Base-by-base conservation (phyloP, 2,329 filamentous ascomycete species). In the Alternaria solani region DNA sequence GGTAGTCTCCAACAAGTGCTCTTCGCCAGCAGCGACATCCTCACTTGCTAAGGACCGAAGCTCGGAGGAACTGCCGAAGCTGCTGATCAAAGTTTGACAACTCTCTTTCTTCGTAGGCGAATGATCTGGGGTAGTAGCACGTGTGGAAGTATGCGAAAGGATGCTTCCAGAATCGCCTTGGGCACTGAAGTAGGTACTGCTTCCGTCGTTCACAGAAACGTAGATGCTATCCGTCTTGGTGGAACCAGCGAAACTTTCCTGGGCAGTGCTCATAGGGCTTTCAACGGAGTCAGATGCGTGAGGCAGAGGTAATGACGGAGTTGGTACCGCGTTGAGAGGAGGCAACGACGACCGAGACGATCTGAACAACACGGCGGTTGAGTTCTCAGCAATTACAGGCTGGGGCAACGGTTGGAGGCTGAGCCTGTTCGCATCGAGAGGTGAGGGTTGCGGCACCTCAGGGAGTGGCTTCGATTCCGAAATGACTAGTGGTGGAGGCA, bases 1-100 rank as follows among this genome's bases (percentile, higher is more conserved):
- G 0, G 94, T 97, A 80, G 91, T 96, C 75, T 94, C 92, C n/a
- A 97, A 82, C n/a, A 97, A 82, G 71, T 90, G 90, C 5, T 87
- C 90, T 75, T 97, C 94, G 1, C 90, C 88, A 49, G 96, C 93
- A 36, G 92, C 89, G 12, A 86, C 83, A 59, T 94, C 92, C 56
- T 96, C 93, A 4, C 85, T 87, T n/a, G 87, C 81, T 1, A 87
- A 85, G 0, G 87, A 87, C 57, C 82, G 83, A 74, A 89, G 91
- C 62, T 84, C 88, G 3, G 87, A 81, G 16, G 86, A 81, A 80
- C 90, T 93, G 42, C 90, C 82, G 65, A 82, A 82, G 68, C 92
- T 92, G 30, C 89, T 80, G 32, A 77, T 68, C 47, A 82, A 79
- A 1, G 88, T 91, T 11, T 87, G 86, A 62, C 89, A 84, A 59